Base-by-base conservation (phyloP, 176 grass and related monocot species). In the Coix lacrymajobi region DNA sequence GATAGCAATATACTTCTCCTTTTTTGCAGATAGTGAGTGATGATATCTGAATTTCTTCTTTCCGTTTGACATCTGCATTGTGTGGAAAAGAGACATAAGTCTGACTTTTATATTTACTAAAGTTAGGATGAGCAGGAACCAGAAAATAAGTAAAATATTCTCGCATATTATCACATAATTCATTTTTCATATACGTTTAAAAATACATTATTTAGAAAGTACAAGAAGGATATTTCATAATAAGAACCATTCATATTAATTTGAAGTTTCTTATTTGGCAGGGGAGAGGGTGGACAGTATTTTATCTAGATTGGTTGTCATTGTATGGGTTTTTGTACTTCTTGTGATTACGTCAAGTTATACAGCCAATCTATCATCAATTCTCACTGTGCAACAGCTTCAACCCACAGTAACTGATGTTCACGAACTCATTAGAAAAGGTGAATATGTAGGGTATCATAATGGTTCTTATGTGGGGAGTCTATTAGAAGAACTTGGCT, bases 361-460 rank as follows among this genome's bases (percentile, higher is more conserved):
- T 39, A 94, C 88, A n/a, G 92, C 92, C 78, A 94, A 79, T 56
- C 73, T 94, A 36, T 31, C 92, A 13, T 94, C 85, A 9, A 91
- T 94, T 79, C 79, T 94, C 4, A 94, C 88, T 5, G 69, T 91
- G 17, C 82, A 91, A 16, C 62, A 94, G 29, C 88, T 91, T 66
- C 69, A 81, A 72, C 88, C 88, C 6, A 76, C 88, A 33, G 82
- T 88, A 29, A 91, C 79, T 24, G 37, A 83, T 38, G 13, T 86
- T 38, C 73, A 76, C 52, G 75, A 94, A 56, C 92, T 94, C 33
- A 76, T 49, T 29, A 88, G 11, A 11, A 85, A 46, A 31, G 82
- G 78, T 28, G 61, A 85, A 78, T 75, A 83, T 24, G 69, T 93
- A 26, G 91, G 88, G 3, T 91, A 83, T 79, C 79, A 76, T 36